Base-by-base conservation (phyloP, 169 alveolate species). In the Cryptosporidium canis region DNA sequence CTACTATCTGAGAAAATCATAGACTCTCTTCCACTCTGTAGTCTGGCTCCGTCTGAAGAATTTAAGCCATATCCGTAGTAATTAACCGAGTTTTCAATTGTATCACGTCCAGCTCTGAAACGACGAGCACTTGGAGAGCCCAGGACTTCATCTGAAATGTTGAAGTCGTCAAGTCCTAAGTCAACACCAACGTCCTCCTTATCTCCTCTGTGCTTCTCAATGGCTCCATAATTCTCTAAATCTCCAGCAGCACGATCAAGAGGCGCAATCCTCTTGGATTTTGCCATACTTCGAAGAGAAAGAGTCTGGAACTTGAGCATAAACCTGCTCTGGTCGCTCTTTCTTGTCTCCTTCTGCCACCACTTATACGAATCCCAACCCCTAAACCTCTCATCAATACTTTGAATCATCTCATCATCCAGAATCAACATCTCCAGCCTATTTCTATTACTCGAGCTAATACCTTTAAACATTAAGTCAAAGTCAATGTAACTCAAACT, bases 331-430 rank as follows among this genome's bases (percentile, higher is more conserved):
- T 70, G 27, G 8, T 70, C 84, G n/a, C n/a, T 29, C 11, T 70
- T 70, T 33, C 6, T 35, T 1, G 27, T 70, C 31, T 51, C 37
- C 7, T 4, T 48, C 16, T 70, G 84, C 84, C 84, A 70, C 84
- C 84, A 70, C 12, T 70, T 48, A 70, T 70, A 39, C 29, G 55
- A 48, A 12, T 70, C 84, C 84, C 84, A 70, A 12, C 67, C 67
- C 16, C 43, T 70, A 21, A 31, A 48, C 18, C 24, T 55, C 14
- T 70, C 55, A 51, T 51, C 44, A 24, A 70, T 3, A 31, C 41
- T 12, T 11, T 31, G 39, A 43, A 44, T 44, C 9, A 48, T 18
- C 45, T 31, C 41, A 47, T 33, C 41, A 51, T 48, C 27, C 4
- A 48, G 27, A 24, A 67, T 5, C 18, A 43, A 43, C 63, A 41